Evolutionary conservation across 176 grass and related monocot genomes (phyloP).

Genomic region (Eremochloa ophiuroides): DNA sequence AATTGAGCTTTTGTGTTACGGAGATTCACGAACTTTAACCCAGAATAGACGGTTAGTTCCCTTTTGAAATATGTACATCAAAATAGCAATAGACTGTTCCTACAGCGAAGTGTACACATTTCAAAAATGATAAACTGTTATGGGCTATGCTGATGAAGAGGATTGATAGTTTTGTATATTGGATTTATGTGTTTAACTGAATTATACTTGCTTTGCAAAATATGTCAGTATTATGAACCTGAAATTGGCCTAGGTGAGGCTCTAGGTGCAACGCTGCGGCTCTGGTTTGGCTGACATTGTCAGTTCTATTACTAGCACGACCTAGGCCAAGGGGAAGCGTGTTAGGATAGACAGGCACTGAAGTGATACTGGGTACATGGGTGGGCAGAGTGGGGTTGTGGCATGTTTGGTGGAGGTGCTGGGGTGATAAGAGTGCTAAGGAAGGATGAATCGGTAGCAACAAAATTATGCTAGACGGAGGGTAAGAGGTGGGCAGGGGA

Average conservation of each 20-base stretch:
- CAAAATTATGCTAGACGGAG: not conserved
- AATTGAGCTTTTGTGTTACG: not conserved
- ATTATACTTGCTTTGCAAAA: not conserved
- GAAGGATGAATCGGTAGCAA: not conserved
- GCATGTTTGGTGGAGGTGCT: not conserved
- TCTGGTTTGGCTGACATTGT: not conserved
- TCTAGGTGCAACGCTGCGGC: not conserved
- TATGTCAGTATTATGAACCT: not conserved
- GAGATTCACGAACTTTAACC: not conserved
- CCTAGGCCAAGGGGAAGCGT: not conserved
- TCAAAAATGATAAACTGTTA: not conserved
- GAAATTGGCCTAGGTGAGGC: not conserved
- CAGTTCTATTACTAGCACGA: not conserved
- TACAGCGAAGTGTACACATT: not conserved
- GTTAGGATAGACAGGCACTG: not conserved
- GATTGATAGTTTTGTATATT: not conserved
- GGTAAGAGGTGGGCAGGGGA: not conserved
- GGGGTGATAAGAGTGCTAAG: not conserved
- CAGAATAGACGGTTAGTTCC: not conserved
- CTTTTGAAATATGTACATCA: not conserved
- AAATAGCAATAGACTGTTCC: not conserved
- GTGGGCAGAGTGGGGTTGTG: too few relatives aligned
- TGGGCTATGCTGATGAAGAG: not conserved
- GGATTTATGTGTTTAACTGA: not conserved
- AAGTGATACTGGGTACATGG: not conserved